A percentile compares a stretch with the other conserved stretches of the same genome.
Conservation (phyloP, 257 asterid genomes). For the Mitragyna speciosa region DNA sequence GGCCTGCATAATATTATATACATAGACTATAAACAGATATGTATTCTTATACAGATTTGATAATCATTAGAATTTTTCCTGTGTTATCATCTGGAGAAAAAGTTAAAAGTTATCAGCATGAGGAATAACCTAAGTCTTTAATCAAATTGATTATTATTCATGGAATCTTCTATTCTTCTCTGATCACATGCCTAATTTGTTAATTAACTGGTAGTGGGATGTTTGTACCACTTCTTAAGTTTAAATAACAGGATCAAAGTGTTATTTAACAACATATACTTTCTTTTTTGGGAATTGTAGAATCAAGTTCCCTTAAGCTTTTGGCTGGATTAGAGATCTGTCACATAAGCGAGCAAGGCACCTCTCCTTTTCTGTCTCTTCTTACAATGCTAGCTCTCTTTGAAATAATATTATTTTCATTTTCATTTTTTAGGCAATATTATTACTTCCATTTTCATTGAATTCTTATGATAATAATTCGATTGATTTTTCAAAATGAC, state of each 20-base stretch:
- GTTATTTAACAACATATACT: not conserved
- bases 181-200: not conserved
- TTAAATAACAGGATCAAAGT: not conserved
- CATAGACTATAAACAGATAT: not conserved
- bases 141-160: not conserved
- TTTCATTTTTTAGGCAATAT: too few relatives aligned
- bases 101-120: not conserved
- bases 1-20: not conserved
- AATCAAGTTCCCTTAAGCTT: not conserved
- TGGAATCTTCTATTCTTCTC: not conserved
- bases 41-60: too few relatives aligned
- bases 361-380: too few relatives aligned
- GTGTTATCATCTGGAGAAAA: not conserved
- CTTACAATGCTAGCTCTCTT: too few relatives aligned
- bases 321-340: not conserved
- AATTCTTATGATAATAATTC: too few relatives aligned
- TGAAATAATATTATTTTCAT: too few relatives aligned
- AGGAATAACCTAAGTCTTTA: not conserved
- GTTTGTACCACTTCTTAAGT: not conserved
- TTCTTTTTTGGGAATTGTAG: not conserved
- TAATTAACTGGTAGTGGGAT: not conserved
- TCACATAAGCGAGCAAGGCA: too few relatives aligned
- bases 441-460: not conserved
- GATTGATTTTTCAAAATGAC: not conserved
- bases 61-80: not conserved